Conservation (phyloP, 345 rosid genomes). For the Sisymbrium irio region DNA sequence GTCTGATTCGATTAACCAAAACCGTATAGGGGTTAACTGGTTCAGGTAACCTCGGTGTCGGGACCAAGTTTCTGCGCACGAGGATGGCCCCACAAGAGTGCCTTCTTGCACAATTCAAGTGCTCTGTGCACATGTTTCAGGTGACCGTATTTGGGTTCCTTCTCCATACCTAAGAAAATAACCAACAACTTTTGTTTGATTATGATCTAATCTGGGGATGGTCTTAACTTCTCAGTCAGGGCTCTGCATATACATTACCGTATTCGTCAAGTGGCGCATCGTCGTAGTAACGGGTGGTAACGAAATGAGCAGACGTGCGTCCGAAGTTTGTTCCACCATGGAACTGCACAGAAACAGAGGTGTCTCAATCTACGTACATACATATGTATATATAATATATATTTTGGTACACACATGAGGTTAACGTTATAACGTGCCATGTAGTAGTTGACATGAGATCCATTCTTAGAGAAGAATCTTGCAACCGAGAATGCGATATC, state of each 20-base stretch:
- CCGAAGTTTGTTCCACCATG: constrained; percentile 94
- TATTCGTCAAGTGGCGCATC: constrained; percentile 96
- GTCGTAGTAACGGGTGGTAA: constrained; percentile 86
- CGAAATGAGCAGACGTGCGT: constrained; percentile 72
- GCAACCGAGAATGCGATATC: constrained; percentile 75
- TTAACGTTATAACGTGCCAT: constrained; percentile 49
- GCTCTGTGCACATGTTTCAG: constrained; percentile 81
- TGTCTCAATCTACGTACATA: not conserved
- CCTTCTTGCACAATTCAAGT: constrained; percentile 58
- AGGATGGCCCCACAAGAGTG: constrained; percentile 63
- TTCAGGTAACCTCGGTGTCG: constrained; percentile 49
- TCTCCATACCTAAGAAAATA: constrained; percentile 44
- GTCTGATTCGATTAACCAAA: not conserved
- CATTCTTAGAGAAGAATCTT: constrained; percentile 82
- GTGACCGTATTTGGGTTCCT: constrained; percentile 81
- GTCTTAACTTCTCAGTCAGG: not conserved
- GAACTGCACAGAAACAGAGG: constrained; percentile 45
- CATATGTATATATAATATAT: not conserved
- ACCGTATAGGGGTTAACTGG: not conserved
- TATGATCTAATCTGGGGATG: not conserved
- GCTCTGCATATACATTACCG: constrained; percentile 37
- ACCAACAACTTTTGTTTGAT: not conserved
- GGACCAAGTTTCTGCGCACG: constrained; percentile 25
- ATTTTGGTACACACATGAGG: not conserved
- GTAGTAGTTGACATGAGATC: constrained; percentile 75